Evolutionary conservation across 352 stramenopile species (phyloP), one percentile per base, ranked within the genome.

Genomic region (Phytophthora lateralis): DNA sequence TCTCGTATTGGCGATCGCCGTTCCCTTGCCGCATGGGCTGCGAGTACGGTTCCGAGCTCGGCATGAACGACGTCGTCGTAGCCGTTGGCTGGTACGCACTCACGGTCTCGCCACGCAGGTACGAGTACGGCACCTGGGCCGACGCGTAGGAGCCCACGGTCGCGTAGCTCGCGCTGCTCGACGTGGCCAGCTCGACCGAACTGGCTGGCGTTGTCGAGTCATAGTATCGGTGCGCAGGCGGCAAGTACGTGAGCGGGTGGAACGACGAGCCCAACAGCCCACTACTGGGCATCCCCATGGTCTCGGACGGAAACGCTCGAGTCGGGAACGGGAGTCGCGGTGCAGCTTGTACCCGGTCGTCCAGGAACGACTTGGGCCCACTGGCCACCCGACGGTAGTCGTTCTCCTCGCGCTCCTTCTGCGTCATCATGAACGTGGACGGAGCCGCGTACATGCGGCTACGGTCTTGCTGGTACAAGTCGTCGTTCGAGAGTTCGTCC

Each of bases 311-410:
- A 59, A 89, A 88, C 1, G 80, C 66, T 21, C 75, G 71, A 17
- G 80, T 89, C 8, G 75, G 80, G 61, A 89, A 89, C 18, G 79
- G 75, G 17, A 90, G 60, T 8, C 76, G 63, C 12, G 77, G 73
- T 0, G 37, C 50, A 26, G 41, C 38, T 44, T 66, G 55, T 6
- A 52, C 17, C 30, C 75, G 73, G 3, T 85, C 72, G 34, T 88
- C 74, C 43, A 69, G 21, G 37, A 75, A 69, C 6, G 64, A 58
- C 60, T 84, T 80, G 29, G 55, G 18, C 17, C 17, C 65, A 54
- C 20, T 55, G 15, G 43, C 26, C 21, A 67, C 11, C 3, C 60
- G 49, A 34, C 60, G 54, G 41, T 42, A 71, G 44, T 76, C 69
- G 29, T 71, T 69, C 15, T 78, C 74, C 42, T 80, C 68, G 15